These are phyloP conservation scores for Candida sp. DNA, from an alignment of 1,139 yeast species.

Conservation along the genomic window DNA sequence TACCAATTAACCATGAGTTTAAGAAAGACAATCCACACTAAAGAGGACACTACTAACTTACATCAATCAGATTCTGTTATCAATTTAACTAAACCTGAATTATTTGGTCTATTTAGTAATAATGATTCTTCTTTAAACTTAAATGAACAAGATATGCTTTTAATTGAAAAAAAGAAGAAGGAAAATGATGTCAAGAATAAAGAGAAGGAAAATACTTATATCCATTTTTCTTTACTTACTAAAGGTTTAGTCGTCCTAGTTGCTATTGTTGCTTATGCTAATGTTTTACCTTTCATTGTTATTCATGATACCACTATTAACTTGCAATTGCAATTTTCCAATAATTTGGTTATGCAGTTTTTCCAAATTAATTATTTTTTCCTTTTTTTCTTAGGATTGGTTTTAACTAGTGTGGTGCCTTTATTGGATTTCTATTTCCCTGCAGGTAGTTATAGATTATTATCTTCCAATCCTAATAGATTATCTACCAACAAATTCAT, in stretches of 20 bases:
- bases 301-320: neutral
- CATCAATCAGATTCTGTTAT: conserved; percentile 32
- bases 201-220: neutral
- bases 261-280: neutral
- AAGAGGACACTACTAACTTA: neutral
- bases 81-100: conserved; percentile 47
- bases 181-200: conserved; percentile 1
- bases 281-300: neutral
- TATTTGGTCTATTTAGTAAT: conserved; percentile 48
- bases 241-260: neutral
- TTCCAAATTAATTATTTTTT: neutral
- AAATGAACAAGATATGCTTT: conserved; percentile 23
- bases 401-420: conserved; percentile 65
- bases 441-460: conserved; percentile 9
- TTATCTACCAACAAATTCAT: conserved; percentile 19
- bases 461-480: conserved; percentile 32
- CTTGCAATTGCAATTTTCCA: neutral
- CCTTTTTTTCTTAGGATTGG: conserved; percentile 46
- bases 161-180: conserved; percentile 2
- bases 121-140: conserved; percentile 32
- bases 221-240: neutral
- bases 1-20: too few relatives aligned
- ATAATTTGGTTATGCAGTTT: neutral
- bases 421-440: conserved; percentile 51
- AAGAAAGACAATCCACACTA: neutral